Percentiles rank a stretch among this genome's conserved stretches.
Evolutionary conservation across 176 grass and related monocot species (phyloP).

Genomic region (Typha latifolia): DNA sequence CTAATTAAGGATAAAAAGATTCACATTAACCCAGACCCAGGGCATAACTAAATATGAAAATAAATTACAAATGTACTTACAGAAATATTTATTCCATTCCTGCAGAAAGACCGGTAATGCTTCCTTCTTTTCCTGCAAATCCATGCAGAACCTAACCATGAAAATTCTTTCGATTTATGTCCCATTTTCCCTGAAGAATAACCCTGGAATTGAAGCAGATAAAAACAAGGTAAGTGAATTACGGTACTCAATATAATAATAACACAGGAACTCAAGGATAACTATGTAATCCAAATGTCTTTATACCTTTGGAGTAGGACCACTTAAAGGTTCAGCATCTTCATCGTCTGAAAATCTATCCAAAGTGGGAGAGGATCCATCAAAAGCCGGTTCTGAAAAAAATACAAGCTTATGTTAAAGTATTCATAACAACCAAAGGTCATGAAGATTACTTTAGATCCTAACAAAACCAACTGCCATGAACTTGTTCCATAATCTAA

Average conservation of each 20-base stretch:
- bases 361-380: slow-evolving; percentile 15
- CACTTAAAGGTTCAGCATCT: slow-evolving; percentile 30
- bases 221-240: slow-evolving; percentile 11
- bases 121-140: slow-evolving; percentile 57
- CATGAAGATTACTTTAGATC: no score
- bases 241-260: background rate
- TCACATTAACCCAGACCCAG: slow-evolving; percentile 12
- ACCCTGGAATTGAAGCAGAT: slow-evolving; percentile 24
- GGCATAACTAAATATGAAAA: background rate
- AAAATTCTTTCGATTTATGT: slow-evolving; percentile 37
- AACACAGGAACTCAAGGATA: background rate
- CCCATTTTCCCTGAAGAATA: slow-evolving; percentile 28
- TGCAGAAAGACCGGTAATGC: slow-evolving; percentile 71
- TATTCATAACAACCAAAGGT: background rate
- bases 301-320: slow-evolving; percentile 46
- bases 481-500: no score
- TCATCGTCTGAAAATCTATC: slow-evolving; percentile 35
- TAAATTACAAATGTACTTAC: slow-evolving; percentile 28
- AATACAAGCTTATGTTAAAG: background rate
- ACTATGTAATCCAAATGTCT: background rate
- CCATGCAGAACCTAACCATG: slow-evolving; percentile 67
- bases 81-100: slow-evolving; percentile 71
- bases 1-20: slow-evolving; percentile 21
- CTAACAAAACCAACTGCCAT: no score
- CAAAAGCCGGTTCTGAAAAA: slow-evolving; percentile 15